A percentile compares a stretch with the other conserved stretches of the same genome.
phyloP scores from a whole-genome alignment of 805 yeast genomes.

The Ogataea nakhonphanomensis region DNA sequence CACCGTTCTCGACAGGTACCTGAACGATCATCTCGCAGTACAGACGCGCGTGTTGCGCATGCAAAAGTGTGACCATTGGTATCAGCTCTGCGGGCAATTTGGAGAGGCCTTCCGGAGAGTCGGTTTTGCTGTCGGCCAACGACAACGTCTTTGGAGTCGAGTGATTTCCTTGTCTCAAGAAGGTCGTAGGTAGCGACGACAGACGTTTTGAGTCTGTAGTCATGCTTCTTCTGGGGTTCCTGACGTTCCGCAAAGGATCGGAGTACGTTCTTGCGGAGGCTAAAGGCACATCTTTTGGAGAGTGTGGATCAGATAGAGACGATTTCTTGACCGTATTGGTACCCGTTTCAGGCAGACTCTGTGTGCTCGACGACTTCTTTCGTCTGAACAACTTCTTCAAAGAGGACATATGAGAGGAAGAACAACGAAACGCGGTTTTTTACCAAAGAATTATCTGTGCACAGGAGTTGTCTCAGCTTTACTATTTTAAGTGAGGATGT shows the following conservation, averaged over 20 bases:
- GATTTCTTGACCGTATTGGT: background rate
- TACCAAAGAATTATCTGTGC: no score
- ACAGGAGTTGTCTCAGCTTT: no score
- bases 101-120: conserved; percentile 16
- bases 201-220: conserved; percentile 21
- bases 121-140: conserved; percentile 14
- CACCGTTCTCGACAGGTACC: conserved; percentile 20
- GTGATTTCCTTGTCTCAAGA: conserved; percentile 25
- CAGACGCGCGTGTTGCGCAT: conserved; percentile 65
- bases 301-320: background rate
- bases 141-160: conserved; percentile 19
- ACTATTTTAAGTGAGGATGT: background rate
- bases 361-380: conserved; percentile 6
- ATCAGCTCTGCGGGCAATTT: conserved; percentile 59
- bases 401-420: conserved; percentile 2
- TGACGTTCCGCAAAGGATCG: conserved; percentile 3
- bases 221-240: conserved; percentile 6
- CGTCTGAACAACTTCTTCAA: conserved; percentile 8
- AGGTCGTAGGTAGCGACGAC: conserved; percentile 31
- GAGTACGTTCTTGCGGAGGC: conserved; percentile 5
- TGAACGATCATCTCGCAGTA: conserved; percentile 43
- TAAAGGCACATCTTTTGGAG: background rate
- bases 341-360: conserved; percentile 1
- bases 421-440: no score
- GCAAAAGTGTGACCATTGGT: conserved; percentile 67